Evolutionary conservation across 106 monocot species (phyloP).

Genomic region (Dendrobium catenatum): DNA sequence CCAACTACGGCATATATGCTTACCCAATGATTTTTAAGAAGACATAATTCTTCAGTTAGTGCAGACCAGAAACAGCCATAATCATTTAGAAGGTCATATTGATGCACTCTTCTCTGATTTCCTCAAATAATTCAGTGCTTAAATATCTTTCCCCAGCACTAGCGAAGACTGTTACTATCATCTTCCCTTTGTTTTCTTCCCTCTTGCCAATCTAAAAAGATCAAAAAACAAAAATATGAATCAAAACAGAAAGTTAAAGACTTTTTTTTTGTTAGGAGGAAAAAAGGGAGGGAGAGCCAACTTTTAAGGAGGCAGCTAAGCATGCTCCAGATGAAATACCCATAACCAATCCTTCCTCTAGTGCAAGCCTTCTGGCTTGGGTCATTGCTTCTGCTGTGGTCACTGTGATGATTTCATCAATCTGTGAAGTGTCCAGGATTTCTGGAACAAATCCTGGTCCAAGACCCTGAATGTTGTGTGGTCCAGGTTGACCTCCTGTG

Average conservation of each 20-base stretch:
- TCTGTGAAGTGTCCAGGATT: conserved; percentile 38
- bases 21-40: too few species aligned
- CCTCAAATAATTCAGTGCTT: conserved; percentile 70
- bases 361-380: conserved; percentile 58
- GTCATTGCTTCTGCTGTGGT: conserved; percentile 58
- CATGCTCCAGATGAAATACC: conserved; percentile 92
- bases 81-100: conserved; percentile 29
- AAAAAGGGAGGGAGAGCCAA: neutral
- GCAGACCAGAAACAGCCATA: too few species aligned
- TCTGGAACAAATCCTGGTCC: conserved; percentile 59
- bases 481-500: conserved; percentile 55
- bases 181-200: conserved; percentile 47
- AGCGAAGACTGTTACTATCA: conserved; percentile 40
- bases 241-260: neutral
- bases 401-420: conserved; percentile 68
- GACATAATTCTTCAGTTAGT: too few species aligned
- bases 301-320: conserved; percentile 80
- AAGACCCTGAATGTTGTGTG: conserved; percentile 71
- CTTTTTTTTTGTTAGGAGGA: too few species aligned
- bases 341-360: conserved; percentile 76
- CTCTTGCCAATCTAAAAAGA: conserved; percentile 40
- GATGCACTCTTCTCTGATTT: conserved; percentile 60
- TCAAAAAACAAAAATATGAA: neutral
- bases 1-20: too few species aligned
- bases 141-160: conserved; percentile 79